Conservation (phyloP, 2,329 filamentous ascomycete genomes). For the Teratosphaeria viscida region DNA sequence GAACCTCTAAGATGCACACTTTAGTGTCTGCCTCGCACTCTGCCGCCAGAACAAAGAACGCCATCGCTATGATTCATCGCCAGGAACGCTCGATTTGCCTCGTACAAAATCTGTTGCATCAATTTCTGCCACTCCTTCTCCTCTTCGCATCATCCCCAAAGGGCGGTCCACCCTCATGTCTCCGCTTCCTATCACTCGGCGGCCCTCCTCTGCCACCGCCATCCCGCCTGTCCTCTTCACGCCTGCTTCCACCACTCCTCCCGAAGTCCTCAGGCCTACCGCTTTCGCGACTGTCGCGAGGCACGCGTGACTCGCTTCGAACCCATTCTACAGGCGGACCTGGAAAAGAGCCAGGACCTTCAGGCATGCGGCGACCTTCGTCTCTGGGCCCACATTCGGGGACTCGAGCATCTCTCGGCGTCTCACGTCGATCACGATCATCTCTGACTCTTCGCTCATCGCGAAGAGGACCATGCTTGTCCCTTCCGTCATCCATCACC, state of each 20-base stretch:
- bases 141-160: neutral
- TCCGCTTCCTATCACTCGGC: conserved; percentile 17
- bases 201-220: conserved; percentile 4
- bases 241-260: conserved; percentile 10
- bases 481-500: conserved; percentile 14
- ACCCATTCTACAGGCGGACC: neutral
- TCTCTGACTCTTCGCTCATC: conserved; percentile 18
- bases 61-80: neutral
- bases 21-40: neutral
- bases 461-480: conserved; percentile 10
- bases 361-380: conserved; percentile 1
- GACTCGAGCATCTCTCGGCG: conserved; percentile 3
- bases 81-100: neutral
- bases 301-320: neutral
- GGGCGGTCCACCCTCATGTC: conserved; percentile 14
- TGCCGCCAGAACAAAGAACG: neutral
- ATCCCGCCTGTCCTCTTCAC: conserved; percentile 14
- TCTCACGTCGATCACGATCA: conserved; percentile 10
- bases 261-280: conserved; percentile 14
- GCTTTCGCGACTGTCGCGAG: conserved; percentile 2
- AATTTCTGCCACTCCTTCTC: neutral
- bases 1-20: neutral
- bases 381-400: conserved; percentile 7
- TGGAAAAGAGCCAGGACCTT: neutral
- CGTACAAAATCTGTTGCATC: neutral